Evolutionary conservation across 139 green algal species (phyloP).

Genomic region (Pleodorina starrii): DNA sequence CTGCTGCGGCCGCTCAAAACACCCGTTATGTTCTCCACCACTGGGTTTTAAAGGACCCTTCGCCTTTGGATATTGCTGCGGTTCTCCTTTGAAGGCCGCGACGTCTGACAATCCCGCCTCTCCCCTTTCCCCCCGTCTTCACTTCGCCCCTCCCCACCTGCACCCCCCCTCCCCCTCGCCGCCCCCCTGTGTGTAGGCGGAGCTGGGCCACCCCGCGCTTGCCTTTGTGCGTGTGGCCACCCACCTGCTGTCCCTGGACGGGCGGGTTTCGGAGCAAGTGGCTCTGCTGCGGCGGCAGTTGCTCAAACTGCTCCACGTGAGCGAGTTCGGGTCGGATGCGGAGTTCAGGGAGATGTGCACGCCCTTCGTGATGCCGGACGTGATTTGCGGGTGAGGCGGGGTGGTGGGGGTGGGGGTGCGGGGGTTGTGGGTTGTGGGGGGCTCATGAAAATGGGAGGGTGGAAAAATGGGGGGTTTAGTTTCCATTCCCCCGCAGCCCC

Average conservation of each 20-base stretch:
- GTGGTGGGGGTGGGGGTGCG: background rate
- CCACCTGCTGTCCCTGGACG: constrained; percentile 86
- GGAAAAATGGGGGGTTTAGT: too few species aligned
- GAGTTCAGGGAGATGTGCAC: constrained; percentile 88
- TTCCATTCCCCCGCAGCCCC: too few species aligned
- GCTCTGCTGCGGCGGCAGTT: constrained; percentile 84
- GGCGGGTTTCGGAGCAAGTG: constrained; percentile 68
- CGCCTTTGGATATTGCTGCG: too few species aligned
- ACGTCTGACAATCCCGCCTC: too few species aligned
- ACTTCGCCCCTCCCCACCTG: background rate
- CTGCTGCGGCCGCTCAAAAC: too few species aligned
- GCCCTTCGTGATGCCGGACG: constrained; percentile 87
- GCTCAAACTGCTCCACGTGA: constrained; percentile 84
- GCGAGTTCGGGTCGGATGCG: constrained; percentile 85
- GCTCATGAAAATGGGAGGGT: too few species aligned
- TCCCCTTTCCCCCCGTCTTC: background rate
- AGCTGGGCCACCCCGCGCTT: constrained; percentile 87
- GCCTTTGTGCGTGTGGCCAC: constrained; percentile 87
- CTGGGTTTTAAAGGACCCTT: too few species aligned
- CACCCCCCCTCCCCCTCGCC: background rate
- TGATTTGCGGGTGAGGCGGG: constrained; percentile 81
- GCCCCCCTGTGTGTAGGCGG: constrained; percentile 59
- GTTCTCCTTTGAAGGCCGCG: too few species aligned
- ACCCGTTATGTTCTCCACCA: too few species aligned
- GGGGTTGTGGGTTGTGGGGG: too few species aligned